Base-by-base conservation (phyloP, 176 grass and related monocot genomes). In the Rhynchospora pubera region DNA sequence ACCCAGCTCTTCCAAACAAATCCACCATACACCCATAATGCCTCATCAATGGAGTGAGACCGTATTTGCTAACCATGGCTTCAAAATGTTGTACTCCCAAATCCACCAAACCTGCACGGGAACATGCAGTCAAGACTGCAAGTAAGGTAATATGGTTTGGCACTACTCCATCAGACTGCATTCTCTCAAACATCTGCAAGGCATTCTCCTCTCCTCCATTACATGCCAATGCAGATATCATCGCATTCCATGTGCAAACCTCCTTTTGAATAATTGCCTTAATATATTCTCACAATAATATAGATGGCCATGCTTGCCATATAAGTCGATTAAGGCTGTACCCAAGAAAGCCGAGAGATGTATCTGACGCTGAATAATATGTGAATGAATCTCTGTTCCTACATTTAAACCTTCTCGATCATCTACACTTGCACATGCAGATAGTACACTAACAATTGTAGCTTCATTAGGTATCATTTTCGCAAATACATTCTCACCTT, bases 11-110 rank as follows among this genome's bases (percentile, higher is more conserved):
- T 11, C 87, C 78, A 68, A 97, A 75, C 15, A 97, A 62, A 62
- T 97, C 87, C 28, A 93, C 91, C 8, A 91, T 68, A 69, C 91
- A 97, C n/a, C 91, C 91, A 47, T 91, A 93, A 89, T 93, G 91
- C 67, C 84, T 79, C 91, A 93, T 93, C 83, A 77, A 30, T 19
- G 85, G 94, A 55, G 70, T 42, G 52, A 93, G 28, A 83, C 82
- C 79, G 56, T 87, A 81, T 55, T 90, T 83, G 4, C 43, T 18
- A 47, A 78, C 50, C 89, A 93, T 90, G 1, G 28, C 19, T 15
- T 90, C 22, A 1, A 97, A 91, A 85, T 79, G 91, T 83, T 78
- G 28, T 56, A 97, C 84, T 12, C 94, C 94, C 50, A 60, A 26
- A 10, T 91, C 86, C 73, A 91, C 94, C 63, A 93, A 61, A 13